Conservation (phyloP, 1,284 basidiomycete genomes). For the Cryptococcus floricola region DNA sequence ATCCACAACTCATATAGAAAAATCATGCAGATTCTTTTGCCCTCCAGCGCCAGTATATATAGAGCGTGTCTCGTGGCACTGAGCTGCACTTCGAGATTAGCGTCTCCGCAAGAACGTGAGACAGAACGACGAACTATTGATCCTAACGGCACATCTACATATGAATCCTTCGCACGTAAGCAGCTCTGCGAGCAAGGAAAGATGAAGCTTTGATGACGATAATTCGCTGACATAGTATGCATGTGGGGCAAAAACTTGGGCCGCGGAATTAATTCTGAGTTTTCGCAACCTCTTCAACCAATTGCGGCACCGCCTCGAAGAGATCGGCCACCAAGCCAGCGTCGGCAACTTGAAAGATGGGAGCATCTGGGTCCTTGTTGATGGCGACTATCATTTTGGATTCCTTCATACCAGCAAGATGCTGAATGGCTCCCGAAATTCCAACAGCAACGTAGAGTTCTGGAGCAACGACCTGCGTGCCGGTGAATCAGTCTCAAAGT, state of each 20-base stretch:
- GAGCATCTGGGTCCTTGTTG: slow-evolving; percentile 98
- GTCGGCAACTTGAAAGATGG: slow-evolving; percentile 99
- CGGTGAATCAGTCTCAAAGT: neutral
- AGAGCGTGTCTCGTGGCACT: no score
- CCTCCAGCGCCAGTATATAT: no score
- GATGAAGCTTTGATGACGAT: neutral
- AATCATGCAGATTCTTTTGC: no score
- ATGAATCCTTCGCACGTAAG: no score
- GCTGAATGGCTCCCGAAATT: slow-evolving; percentile 98
- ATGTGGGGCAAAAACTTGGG: neutral
- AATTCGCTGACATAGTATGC: no score
- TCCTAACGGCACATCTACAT: no score
- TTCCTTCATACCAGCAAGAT: slow-evolving; percentile 99
- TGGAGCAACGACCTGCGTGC: slow-evolving; percentile 68
- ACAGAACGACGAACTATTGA: no score
- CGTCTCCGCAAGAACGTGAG: neutral
- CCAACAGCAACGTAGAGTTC: slow-evolving; percentile 95
- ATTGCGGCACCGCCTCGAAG: slow-evolving; percentile 80
- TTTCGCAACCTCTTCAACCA: slow-evolving; percentile 67
- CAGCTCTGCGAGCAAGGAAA: neutral
- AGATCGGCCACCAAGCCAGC: slow-evolving; percentile 89
- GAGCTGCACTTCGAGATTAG: no score
- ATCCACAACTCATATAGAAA: no score
- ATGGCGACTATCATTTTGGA: slow-evolving; percentile 97
- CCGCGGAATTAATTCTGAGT: slow-evolving; percentile 17